Evolutionary conservation across 2,329 filamentous ascomycete species (phyloP), one percentile per base, ranked within the genome.

Genomic region (Xylaria sp.): DNA sequence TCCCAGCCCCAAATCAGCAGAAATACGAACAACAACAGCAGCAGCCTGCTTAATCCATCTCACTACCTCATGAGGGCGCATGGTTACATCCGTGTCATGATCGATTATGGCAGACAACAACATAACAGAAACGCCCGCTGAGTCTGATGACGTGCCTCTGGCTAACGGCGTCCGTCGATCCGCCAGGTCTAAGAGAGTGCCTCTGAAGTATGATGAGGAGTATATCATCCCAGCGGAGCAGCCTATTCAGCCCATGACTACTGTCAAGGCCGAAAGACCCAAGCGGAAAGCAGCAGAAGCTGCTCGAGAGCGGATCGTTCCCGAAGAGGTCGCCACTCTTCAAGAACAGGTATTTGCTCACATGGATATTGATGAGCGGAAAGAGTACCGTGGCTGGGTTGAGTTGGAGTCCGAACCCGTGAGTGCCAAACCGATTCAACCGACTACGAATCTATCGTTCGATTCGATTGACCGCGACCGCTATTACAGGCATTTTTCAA

Each of bases 361-460:
- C 12, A 82, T 88, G 66, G 82, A 81, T 3, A 76, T 80, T 6
- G 80, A 85, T 37, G 89, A 92, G 74, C 84, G 86, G 28, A 80
- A 85, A 32, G 84, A 85, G 37, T 94, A 91, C 89, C 84, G 88
- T 59, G 91, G 91, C 28, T 95, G 92, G 89, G 87, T 91, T 67
- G 94, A 98, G 77, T 86, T 98, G 59, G 94, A 97, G 80, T 97
- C 94, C 7, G 94, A 98, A 71, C 94, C 94, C 8, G 93, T 94
- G 81, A 81, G 88, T 77, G 50, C 2, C 34, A 15, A 46, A 7
- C 52, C 20, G 34, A 32, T 0, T 46, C 70, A n/a, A 64, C 41
- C 41, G 23, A 32, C 8, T 12, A n/a, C 7, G 13, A 28, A 20
- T 54, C 13, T 55, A 64, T 72, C 76, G 55, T 78, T 41, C 15